Percentiles rank a stretch among this genome's conserved stretches.
Conservation (phyloP, 176 grass and related monocot species). For the Oryza australiensis region DNA sequence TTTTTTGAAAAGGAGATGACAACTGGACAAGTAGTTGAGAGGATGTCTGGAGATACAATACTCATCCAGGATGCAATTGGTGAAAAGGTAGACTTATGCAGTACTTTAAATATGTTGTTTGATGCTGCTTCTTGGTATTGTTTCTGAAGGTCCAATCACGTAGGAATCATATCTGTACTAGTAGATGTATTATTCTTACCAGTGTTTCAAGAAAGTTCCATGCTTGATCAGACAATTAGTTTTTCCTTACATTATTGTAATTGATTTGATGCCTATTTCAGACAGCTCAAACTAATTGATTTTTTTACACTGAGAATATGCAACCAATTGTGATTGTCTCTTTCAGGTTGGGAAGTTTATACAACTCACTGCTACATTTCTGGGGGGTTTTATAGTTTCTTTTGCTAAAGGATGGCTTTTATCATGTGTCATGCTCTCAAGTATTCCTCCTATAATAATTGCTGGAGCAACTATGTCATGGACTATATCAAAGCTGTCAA, state of each 20-base stretch:
- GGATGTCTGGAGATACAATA: constrained; percentile 15
- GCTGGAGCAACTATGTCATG: constrained; percentile 4
- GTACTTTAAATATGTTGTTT: background rate
- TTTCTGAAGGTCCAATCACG: background rate
- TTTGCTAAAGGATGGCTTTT: constrained; percentile 29
- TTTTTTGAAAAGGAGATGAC: constrained; percentile 26
- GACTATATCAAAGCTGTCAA: constrained; percentile 14
- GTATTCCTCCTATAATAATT: constrained; percentile 22
- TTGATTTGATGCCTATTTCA: background rate
- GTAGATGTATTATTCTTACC: background rate
- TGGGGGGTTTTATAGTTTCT: constrained; percentile 21
- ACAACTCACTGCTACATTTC: constrained; percentile 15
- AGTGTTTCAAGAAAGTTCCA: background rate
- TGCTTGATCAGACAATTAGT: background rate
- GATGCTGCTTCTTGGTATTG: background rate
- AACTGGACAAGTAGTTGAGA: constrained; percentile 18
- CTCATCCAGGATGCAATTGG: constrained; percentile 25
- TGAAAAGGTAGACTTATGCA: background rate
- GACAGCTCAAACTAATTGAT: background rate
- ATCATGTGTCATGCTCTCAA: constrained; percentile 21
- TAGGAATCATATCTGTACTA: background rate
- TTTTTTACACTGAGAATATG: background rate
- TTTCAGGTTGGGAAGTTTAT: constrained; percentile 28
- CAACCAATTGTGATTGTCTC: background rate
- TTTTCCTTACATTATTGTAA: background rate